Percentiles rank a stretch among this genome's conserved stretches.
phyloP scores from a whole-genome alignment of 305 asterid genomes.

The Solanum hybrid region DNA sequence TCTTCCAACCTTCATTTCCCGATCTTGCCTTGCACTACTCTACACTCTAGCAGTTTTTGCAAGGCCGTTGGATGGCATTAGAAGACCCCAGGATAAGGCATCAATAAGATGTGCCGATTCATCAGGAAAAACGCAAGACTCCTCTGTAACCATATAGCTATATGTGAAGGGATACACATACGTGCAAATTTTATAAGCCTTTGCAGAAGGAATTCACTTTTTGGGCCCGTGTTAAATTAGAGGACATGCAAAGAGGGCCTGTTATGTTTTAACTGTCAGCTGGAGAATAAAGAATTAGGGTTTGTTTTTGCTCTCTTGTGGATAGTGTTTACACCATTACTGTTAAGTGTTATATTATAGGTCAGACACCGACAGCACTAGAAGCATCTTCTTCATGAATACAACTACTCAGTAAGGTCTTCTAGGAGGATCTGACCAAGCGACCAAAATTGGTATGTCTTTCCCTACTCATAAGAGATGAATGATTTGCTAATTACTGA shows the following conservation, averaged over 20 bases:
- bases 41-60: not conserved
- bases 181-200: not conserved
- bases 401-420: not conserved
- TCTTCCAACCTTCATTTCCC: not conserved
- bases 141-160: not conserved
- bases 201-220: not conserved
- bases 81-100: not conserved
- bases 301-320: not conserved
- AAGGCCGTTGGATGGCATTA: not conserved
- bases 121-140: not conserved
- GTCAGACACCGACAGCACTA: not conserved
- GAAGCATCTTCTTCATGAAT: not conserved
- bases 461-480: not conserved
- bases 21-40: not conserved
- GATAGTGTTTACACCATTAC: not conserved
- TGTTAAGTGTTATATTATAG: not conserved
- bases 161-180: not conserved
- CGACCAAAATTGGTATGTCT: not conserved
- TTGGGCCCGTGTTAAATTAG: not conserved
- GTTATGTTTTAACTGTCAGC: not conserved
- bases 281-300: not conserved
- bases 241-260: not conserved
- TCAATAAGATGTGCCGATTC: not conserved
- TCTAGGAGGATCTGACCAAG: not conserved
- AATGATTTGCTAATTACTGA: not conserved